Conservation (phyloP, 1,139 yeast species). For the Diutina ranongensis region DNA sequence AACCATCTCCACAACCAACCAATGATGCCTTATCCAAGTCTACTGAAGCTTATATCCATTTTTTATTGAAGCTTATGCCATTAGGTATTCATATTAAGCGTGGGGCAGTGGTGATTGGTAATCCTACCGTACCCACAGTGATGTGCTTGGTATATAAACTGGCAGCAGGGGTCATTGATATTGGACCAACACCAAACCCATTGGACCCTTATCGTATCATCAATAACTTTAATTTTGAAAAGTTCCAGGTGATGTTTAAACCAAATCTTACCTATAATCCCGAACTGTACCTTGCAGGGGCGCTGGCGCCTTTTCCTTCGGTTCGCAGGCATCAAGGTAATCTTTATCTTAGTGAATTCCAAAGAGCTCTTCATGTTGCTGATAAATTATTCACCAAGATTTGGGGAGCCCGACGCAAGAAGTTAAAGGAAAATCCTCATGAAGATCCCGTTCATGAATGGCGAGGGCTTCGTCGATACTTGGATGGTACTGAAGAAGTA, state of each 20-base stretch:
- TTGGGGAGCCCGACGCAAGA: neutral
- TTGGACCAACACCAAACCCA: conserved; percentile 32
- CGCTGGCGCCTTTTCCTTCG: neutral
- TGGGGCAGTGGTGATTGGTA: conserved; percentile 74
- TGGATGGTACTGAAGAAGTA: conserved; percentile 20
- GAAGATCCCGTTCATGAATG: conserved; percentile 14
- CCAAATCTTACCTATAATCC: conserved; percentile 52
- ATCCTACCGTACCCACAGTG: conserved; percentile 63
- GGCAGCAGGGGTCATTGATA: conserved; percentile 52
- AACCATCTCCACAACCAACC: neutral
- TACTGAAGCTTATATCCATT: neutral
- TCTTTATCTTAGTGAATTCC: neutral
- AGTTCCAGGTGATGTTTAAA: conserved; percentile 47
- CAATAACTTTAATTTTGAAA: conserved; percentile 31
- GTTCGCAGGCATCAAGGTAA: neutral
- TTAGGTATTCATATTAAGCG: conserved; percentile 44
- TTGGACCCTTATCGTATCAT: conserved; percentile 45
- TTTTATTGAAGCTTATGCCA: conserved; percentile 39
- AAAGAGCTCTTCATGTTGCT: neutral
- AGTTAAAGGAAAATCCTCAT: neutral
- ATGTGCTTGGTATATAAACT: conserved; percentile 48
- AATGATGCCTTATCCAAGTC: neutral
- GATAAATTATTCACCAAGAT: neutral
- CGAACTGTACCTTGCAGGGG: conserved; percentile 7
- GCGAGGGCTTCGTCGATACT: conserved; percentile 33